Percentiles rank a stretch among this genome's conserved stretches.
These are phyloP conservation scores for Xylaria sp. DNA, from an alignment of 2,329 filamentous ascomycete species.

Conservation along the genomic window DNA sequence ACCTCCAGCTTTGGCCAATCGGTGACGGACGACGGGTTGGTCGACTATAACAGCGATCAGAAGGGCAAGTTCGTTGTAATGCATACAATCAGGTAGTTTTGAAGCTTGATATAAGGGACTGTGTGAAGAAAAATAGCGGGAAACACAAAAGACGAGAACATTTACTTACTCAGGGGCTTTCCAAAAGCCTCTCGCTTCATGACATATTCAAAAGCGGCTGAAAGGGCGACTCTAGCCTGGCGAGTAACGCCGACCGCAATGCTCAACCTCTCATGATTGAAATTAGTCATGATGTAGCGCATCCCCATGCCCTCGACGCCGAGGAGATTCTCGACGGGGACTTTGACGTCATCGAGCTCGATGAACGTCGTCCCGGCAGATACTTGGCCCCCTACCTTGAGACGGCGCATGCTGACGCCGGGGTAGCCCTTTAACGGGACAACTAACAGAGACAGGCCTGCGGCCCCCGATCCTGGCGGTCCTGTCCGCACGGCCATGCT, in stretches of 20 bases:
- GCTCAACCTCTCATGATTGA: conserved; percentile 79
- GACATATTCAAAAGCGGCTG: conserved; percentile 52
- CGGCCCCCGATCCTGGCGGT: conserved; percentile 63
- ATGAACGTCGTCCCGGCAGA: conserved; percentile 78
- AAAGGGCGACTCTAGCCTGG: conserved; percentile 59
- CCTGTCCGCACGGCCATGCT: conserved; percentile 80
- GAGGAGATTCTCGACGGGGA: conserved; percentile 75
- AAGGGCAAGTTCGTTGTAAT: background rate
- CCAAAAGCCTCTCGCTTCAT: conserved; percentile 54
- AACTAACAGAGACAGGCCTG: conserved; percentile 72
- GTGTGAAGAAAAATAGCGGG: background rate
- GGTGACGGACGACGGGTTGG: conserved; percentile 77
- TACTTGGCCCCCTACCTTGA: conserved; percentile 73
- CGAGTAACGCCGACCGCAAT: conserved; percentile 73
- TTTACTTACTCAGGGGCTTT: conserved; percentile 55
- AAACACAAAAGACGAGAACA: background rate
- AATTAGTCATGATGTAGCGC: conserved; percentile 79
- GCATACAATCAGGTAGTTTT: background rate
- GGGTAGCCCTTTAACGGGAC: conserved; percentile 74
- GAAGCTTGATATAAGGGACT: too few relatives aligned
- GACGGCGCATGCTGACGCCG: conserved; percentile 73
- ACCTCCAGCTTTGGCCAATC: conserved; percentile 75
- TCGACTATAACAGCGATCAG: conserved; percentile 59
- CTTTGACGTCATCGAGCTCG: conserved; percentile 78
- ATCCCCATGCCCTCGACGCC: conserved; percentile 77